Percentiles rank a stretch among this genome's conserved stretches.
phyloP scores from a whole-genome alignment of 2,329 filamentous ascomycete species.

The Myriangium duriaei region DNA sequence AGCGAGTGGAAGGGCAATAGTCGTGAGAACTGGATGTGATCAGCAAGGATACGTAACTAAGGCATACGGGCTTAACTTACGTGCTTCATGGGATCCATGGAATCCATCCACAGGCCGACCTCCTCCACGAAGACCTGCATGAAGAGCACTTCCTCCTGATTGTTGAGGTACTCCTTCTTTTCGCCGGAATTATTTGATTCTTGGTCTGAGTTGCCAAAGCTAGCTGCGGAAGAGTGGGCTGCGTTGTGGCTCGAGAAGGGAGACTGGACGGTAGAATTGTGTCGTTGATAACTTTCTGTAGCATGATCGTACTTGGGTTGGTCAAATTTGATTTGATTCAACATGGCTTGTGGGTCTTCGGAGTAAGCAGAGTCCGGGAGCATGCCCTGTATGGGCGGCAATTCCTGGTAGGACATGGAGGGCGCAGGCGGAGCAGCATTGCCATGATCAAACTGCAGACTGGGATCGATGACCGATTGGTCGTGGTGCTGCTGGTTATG shows the following conservation, averaged over 20 bases:
- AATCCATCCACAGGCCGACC: slow-evolving; percentile 89
- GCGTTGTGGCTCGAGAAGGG: slow-evolving; percentile 25
- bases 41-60: background rate
- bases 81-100: slow-evolving; percentile 71
- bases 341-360: slow-evolving; percentile 11
- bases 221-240: slow-evolving; percentile 21
- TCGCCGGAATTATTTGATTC: slow-evolving; percentile 29
- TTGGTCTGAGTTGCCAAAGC: slow-evolving; percentile 25
- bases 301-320: slow-evolving; percentile 19
- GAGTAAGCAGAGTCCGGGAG: slow-evolving; percentile 32
- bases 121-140: slow-evolving; percentile 90
- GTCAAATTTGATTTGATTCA: slow-evolving; percentile 17
- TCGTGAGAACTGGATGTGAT: slow-evolving; percentile 59
- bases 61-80: slow-evolving; percentile 24
- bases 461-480: slow-evolving; percentile 8
- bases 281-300: slow-evolving; percentile 18
- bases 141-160: slow-evolving; percentile 68
- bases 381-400: slow-evolving; percentile 40
- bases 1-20: slow-evolving; percentile 74
- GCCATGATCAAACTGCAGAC: slow-evolving; percentile 19
- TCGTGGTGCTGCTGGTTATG: slow-evolving; percentile 17
- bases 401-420: slow-evolving; percentile 31
- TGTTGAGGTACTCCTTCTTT: slow-evolving; percentile 52
- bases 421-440: slow-evolving; percentile 21
- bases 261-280: slow-evolving; percentile 19